A percentile compares a stretch with the other conserved stretches of the same genome.
These are phyloP conservation scores for Copromyces sp. DNA, from an alignment of 495 filamentous ascomycete genomes.

Conservation along the genomic window DNA sequence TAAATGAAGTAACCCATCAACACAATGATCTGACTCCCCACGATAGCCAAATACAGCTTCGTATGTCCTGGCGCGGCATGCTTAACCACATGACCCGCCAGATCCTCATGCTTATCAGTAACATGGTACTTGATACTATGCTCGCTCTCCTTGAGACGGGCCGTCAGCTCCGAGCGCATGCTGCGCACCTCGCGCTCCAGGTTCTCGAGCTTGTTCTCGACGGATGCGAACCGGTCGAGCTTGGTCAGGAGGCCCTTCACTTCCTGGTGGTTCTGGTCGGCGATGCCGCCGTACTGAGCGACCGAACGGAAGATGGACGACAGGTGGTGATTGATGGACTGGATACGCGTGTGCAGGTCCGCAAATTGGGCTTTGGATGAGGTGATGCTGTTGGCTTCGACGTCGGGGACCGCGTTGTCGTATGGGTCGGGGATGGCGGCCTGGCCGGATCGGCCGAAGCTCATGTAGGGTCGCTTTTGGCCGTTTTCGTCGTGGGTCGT, in stretches of 20 bases:
- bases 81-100: slow-evolving; percentile 48
- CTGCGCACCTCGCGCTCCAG: slow-evolving; percentile 58
- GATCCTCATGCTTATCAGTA: slow-evolving; percentile 56
- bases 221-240: slow-evolving; percentile 28
- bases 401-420: slow-evolving; percentile 35
- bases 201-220: slow-evolving; percentile 42
- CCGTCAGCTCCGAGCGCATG: slow-evolving; percentile 34
- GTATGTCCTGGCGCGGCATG: slow-evolving; percentile 56
- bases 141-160: slow-evolving; percentile 56
- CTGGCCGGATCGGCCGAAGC: slow-evolving; percentile 16
- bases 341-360: slow-evolving; percentile 72
- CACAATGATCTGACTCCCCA: slow-evolving; percentile 66
- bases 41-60: slow-evolving; percentile 60
- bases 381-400: slow-evolving; percentile 36
- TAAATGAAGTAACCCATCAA: slow-evolving; percentile 64
- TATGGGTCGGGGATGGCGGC: slow-evolving; percentile 25
- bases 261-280: slow-evolving; percentile 53
- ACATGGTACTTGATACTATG: slow-evolving; percentile 63
- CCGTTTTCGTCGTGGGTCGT: not conserved
- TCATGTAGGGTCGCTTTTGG: slow-evolving; percentile 3
- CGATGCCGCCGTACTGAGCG: slow-evolving; percentile 36
- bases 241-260: slow-evolving; percentile 27
- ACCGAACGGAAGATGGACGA: slow-evolving; percentile 57
- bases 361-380: slow-evolving; percentile 57
- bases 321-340: slow-evolving; percentile 62